Base-by-base conservation (phyloP, 208 protist genomes). In the Novymonas esmeraldas region DNA sequence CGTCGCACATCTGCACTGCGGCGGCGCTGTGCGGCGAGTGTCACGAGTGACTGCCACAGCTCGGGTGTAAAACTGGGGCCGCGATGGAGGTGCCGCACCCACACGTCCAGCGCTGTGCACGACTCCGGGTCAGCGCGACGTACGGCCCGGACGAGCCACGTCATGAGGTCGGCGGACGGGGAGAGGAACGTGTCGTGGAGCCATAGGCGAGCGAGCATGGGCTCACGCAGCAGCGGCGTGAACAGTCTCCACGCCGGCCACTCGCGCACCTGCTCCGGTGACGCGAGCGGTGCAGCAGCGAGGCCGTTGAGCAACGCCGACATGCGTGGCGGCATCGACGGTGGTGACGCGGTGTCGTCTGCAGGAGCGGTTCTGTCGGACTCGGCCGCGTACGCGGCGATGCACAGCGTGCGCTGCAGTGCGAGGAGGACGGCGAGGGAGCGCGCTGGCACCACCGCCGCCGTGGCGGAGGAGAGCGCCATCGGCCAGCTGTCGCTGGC, bases 91-190 rank as follows among this genome's bases (percentile, higher is more conserved):
- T 45, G 36, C n/a, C 2, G 34, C 34, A 74, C 14, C 58, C 67
- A 64, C 20, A 13, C 18, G 36, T 33, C 54, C 42, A 41, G 42
- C 22, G 67, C 33, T 10, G 50, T 31, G 31, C 54, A 54, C 20
- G 39, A 36, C 26, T 69, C 34, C 1, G n/a, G 20, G 46, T 84
- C 66, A 2, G 38, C 69, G 50, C 52, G 65, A 18, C 67, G 39
- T 3, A 78, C 33, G 2, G 59, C 63, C 24, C 65, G 62, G 26
- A 70, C 65, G 10, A 81, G n/a, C 83, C 83, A 89, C 20, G 62
- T 13, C 10, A 82, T 20, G 6, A 89, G 31, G 11, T 28, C 3
- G 11, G 57, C 38, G 2, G 73, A 70, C 6, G 79, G 66, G 7
- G 4, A 26, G n/a, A 81, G 48, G 6, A 85, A 57, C 13, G 79